phyloP scores from a whole-genome alignment of 148 eudicot species.

The Vaccinium myrtillus region DNA sequence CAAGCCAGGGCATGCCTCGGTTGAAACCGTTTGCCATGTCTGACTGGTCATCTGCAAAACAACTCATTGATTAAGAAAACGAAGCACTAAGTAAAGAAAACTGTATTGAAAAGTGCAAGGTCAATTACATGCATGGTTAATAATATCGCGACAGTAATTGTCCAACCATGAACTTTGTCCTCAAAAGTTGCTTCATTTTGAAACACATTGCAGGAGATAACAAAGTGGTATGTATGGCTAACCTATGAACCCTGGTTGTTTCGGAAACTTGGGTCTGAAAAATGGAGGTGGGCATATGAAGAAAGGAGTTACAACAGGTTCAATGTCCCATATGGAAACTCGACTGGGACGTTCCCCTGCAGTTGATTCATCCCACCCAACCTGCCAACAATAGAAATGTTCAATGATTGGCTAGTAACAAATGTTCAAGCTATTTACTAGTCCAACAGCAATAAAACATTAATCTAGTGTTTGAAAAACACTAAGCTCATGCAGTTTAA shows the following conservation, averaged over 20 bases:
- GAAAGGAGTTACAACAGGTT: slow-evolving; percentile 94
- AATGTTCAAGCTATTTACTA: background rate
- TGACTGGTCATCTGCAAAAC: slow-evolving; percentile 63
- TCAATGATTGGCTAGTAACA: background rate
- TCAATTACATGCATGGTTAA: background rate
- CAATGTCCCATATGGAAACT: slow-evolving; percentile 95
- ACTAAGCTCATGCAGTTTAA: background rate
- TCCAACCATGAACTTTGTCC: background rate
- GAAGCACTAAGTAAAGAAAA: background rate
- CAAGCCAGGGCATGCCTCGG: slow-evolving; percentile 92
- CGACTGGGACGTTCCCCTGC: slow-evolving; percentile 95
- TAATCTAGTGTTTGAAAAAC: background rate
- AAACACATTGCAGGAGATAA: background rate
- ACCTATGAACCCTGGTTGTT: slow-evolving; percentile 84
- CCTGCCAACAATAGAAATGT: slow-evolving; percentile 44
- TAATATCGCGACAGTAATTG: background rate
- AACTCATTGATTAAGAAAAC: background rate
- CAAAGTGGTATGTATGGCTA: slow-evolving; percentile 13
- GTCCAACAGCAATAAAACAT: background rate
- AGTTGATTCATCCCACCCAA: slow-evolving; percentile 99
- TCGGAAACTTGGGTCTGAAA: slow-evolving; percentile 85
- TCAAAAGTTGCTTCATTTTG: background rate
- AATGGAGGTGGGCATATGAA: slow-evolving; percentile 98
- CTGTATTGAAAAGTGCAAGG: background rate
- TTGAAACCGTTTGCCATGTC: slow-evolving; percentile 71